Evolutionary conservation across 352 stramenopile species (phyloP), one percentile per base, ranked within the genome.

Genomic region (Hyaloperonospora brassicae): DNA sequence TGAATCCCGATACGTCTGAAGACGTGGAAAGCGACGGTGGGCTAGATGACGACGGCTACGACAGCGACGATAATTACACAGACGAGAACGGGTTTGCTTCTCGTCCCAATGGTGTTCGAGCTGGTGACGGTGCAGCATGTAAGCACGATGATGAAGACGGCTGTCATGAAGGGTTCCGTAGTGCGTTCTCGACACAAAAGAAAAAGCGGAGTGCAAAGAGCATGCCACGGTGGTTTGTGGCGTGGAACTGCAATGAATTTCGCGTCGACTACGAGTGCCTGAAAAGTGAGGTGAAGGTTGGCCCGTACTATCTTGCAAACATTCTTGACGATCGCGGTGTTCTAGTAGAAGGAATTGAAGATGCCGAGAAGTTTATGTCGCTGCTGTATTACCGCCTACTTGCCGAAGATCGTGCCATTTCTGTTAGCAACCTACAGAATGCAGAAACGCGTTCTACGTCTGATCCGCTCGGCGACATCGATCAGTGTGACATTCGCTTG

Each of bases 171-270:
- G 63, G 71, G 4, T 61, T 66, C 25, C 55, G 61, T 22, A 68
- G 61, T 45, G 53, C 56, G 22, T 38, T 52, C 1, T 42, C 71
- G 25, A 64, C 64, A 41, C 89, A 88, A 47, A 88, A 87, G 56
- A 79, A 81, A 55, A 86, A 80, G 62, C 80, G 81, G 58, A 73
- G 66, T 44, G 61, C 75, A 0, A 86, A 84, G 51, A 71, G 80
- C 52, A 62, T 89, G 24, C 84, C 84, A 7, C 76, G 79, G 1
- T 93, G 84, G 84, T 93, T 87, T 58, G 68, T 93, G 11, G 76
- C 74, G 9, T 93, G 84, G 84, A 91, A 93, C 55, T 80, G 70
- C n/a, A 90, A 93, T 47, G 84, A 93, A 53, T 93, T 93, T 43
- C 62, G 66, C 13, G 56, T 92, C 30, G 81, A 93, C 39, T 93